Conservation (phyloP, 495 filamentous ascomycete species). For the Xylaria flabelliformis region DNA sequence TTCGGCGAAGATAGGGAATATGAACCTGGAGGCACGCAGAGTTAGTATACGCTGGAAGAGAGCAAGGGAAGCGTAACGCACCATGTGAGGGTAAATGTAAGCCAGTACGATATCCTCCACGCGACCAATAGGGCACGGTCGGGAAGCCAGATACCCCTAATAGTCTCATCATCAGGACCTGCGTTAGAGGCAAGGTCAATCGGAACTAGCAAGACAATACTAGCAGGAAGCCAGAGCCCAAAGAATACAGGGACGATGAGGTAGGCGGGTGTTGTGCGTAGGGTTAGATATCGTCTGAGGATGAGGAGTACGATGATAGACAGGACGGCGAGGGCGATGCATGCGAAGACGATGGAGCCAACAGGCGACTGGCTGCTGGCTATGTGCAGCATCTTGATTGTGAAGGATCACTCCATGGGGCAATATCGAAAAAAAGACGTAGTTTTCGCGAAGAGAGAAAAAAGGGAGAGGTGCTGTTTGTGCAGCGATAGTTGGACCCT, state of each 20-base stretch:
- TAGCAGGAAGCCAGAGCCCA: slow-evolving; percentile 87
- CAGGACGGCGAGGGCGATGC: slow-evolving; percentile 72
- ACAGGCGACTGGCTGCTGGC: slow-evolving; percentile 50
- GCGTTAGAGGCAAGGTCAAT: slow-evolving; percentile 93
- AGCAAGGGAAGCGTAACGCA: slow-evolving; percentile 38
- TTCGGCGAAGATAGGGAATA: slow-evolving; percentile 90
- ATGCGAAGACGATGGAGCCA: slow-evolving; percentile 76
- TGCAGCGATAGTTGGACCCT: slow-evolving; percentile 15
- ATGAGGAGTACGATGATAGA: slow-evolving; percentile 79
- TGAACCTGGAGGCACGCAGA: slow-evolving; percentile 63
- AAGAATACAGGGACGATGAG: slow-evolving; percentile 93
- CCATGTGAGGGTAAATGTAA: slow-evolving; percentile 95
- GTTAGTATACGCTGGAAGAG: slow-evolving; percentile 28
- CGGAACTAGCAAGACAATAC: slow-evolving; percentile 92
- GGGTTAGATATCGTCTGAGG: slow-evolving; percentile 84
- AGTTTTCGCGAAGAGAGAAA: background rate
- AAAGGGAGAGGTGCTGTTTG: background rate
- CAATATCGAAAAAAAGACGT: slow-evolving; percentile 15
- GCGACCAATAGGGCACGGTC: slow-evolving; percentile 74
- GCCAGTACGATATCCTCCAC: slow-evolving; percentile 96
- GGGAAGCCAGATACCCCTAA: slow-evolving; percentile 69
- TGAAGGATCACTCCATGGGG: slow-evolving; percentile 19
- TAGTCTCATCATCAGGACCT: slow-evolving; percentile 67
- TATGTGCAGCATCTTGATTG: slow-evolving; percentile 41
- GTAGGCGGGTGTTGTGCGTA: slow-evolving; percentile 89